Evolutionary conservation across 805 yeast species (phyloP).

Genomic region (Wickerhamomyces hampshirensis): DNA sequence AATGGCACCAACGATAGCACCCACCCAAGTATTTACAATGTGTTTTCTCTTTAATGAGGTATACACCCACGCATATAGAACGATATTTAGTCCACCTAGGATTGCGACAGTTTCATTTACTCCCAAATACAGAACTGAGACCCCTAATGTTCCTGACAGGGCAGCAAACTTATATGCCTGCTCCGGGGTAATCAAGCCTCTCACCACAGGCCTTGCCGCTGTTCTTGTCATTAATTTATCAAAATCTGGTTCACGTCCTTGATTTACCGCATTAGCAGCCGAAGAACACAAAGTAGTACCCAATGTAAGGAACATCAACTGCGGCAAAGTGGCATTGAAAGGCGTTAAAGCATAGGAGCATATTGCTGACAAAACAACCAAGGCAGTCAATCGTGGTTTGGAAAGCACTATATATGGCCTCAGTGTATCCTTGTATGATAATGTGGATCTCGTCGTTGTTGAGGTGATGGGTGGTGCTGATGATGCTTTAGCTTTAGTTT

Average conservation of each 20-base stretch:
- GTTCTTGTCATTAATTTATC: constrained; percentile 89
- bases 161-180: constrained; percentile 85
- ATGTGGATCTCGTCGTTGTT: too few relatives aligned
- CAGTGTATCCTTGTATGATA: constrained; percentile 23
- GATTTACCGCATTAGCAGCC: constrained; percentile 93
- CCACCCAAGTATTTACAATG: constrained; percentile 95
- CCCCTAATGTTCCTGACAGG: constrained; percentile 66
- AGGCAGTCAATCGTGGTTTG: constrained; percentile 81
- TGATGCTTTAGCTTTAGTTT: constrained; percentile 33
- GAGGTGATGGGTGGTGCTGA: constrained; percentile 13
- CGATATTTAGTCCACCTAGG: constrained; percentile 77
- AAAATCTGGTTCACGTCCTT: constrained; percentile 92
- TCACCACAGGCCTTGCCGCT: constrained; percentile 81
- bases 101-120: constrained; percentile 82
- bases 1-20: constrained; percentile 97
- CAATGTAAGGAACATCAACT: constrained; percentile 64
- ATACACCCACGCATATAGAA: constrained; percentile 83
- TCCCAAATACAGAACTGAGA: constrained; percentile 63
- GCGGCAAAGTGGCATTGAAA: constrained; percentile 63
- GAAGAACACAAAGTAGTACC: constrained; percentile 91
- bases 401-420: constrained; percentile 76
- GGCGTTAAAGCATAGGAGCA: constrained; percentile 95
- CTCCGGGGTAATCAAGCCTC: constrained; percentile 66
- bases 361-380: constrained; percentile 87
- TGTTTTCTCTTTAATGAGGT: constrained; percentile 84